Percentiles rank a stretch among this genome's conserved stretches.
phyloP scores from a whole-genome alignment of 352 stramenopile genomes.

The Blastocystis sp. region DNA sequence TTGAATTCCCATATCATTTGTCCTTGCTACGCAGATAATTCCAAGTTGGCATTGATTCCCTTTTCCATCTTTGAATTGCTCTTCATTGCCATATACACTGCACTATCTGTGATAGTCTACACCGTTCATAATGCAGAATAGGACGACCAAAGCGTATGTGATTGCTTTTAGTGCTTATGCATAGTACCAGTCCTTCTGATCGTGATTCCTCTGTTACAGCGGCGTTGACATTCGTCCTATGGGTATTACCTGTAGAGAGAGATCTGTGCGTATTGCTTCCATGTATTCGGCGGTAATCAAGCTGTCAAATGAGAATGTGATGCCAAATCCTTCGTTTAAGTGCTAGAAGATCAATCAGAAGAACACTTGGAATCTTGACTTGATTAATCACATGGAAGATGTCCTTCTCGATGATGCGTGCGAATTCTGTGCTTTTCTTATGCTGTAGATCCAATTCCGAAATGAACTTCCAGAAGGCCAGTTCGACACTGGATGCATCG shows the following conservation, averaged over 20 bases:
- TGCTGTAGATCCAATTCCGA: slow-evolving; percentile 21
- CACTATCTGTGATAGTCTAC: too few relatives aligned
- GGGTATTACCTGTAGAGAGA: slow-evolving; percentile 37
- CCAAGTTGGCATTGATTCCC: too few relatives aligned
- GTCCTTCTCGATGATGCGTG: slow-evolving; percentile 37
- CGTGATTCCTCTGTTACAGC: not conserved
- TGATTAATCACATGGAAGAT: slow-evolving; percentile 69
- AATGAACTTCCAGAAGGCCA: slow-evolving; percentile 92
- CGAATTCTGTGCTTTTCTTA: not conserved
- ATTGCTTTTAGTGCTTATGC: too few relatives aligned
- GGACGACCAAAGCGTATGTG: too few relatives aligned
- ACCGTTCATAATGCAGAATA: too few relatives aligned
- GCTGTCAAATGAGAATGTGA: slow-evolving; percentile 66
- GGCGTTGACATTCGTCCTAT: not conserved
- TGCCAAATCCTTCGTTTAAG: not conserved
- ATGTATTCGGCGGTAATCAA: slow-evolving; percentile 67
- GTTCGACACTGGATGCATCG: slow-evolving; percentile 90
- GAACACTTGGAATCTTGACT: slow-evolving; percentile 69
- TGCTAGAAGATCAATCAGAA: slow-evolving; percentile 68
- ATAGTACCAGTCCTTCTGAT: too few relatives aligned
- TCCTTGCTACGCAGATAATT: too few relatives aligned
- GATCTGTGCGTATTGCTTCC: slow-evolving; percentile 30
- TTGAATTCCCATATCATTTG: too few relatives aligned
- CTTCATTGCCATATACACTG: too few relatives aligned
- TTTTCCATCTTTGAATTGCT: too few relatives aligned